A percentile compares a stretch with the other conserved stretches of the same genome.
Conservation (phyloP, 2,329 filamentous ascomycete species). For the Cadophora malorum region DNA sequence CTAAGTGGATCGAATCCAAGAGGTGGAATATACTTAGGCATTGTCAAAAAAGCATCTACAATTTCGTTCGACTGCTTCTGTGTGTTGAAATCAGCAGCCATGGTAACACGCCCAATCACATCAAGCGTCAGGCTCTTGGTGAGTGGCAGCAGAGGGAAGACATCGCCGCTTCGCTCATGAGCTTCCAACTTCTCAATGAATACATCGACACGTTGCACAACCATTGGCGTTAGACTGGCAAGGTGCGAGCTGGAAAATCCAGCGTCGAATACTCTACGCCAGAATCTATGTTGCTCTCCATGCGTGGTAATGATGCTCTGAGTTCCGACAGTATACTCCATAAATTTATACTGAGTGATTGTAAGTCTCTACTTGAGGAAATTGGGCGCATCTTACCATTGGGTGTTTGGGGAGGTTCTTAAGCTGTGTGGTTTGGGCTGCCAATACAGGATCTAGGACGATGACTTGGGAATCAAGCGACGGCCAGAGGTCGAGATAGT, state of each 20-base stretch:
- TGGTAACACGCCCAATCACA: conserved; percentile 12
- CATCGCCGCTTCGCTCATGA: neutral
- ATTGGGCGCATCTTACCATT: neutral
- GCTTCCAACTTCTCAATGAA: conserved; percentile 14
- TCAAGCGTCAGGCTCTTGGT: conserved; percentile 12
- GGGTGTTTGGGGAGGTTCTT: conserved; percentile 15
- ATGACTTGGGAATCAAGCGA: conserved; percentile 16
- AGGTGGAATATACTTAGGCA: conserved; percentile 15
- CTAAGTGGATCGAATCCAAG: neutral
- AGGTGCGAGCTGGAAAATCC: conserved; percentile 11
- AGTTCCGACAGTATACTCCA: conserved; percentile 16
- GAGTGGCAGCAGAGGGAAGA: conserved; percentile 6
- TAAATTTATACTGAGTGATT: neutral
- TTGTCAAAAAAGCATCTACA: conserved; percentile 13
- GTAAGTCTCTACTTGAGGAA: neutral
- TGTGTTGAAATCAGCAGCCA: conserved; percentile 10
- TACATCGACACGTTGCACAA: conserved; percentile 5
- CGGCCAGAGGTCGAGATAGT: conserved; percentile 22
- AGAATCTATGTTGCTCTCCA: conserved; percentile 16
- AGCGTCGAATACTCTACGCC: conserved; percentile 13
- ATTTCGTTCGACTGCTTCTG: conserved; percentile 14
- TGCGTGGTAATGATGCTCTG: conserved; percentile 18
- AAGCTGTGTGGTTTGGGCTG: conserved; percentile 6
- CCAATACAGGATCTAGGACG: conserved; percentile 12
- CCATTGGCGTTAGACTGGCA: conserved; percentile 13